Evolutionary conservation across 768 basidiomycete species (phyloP).

Genomic region (Mycena leptocephala): DNA sequence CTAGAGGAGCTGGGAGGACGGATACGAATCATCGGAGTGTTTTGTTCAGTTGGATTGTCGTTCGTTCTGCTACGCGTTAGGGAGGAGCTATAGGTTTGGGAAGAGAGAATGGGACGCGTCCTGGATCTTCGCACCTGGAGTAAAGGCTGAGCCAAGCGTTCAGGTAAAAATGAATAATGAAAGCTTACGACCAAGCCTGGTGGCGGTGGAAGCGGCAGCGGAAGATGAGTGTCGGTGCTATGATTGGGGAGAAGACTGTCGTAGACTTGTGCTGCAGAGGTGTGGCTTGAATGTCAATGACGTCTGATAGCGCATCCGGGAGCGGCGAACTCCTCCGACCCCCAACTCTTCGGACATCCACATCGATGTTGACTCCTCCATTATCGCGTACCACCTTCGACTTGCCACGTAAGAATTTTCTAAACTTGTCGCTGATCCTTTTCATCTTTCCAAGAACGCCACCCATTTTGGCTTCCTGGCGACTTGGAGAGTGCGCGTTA

Average conservation of each 20-base stretch:
- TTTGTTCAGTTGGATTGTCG: slow-evolving; percentile 8
- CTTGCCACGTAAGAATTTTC: slow-evolving; percentile 42
- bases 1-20: slow-evolving; percentile 38
- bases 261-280: slow-evolving; percentile 30
- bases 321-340: background rate
- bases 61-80: slow-evolving; percentile 17
- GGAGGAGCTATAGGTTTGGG: slow-evolving; percentile 36
- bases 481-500: slow-evolving; percentile 6
- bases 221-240: slow-evolving; percentile 20
- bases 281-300: slow-evolving; percentile 32
- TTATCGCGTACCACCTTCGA: background rate
- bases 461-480: slow-evolving; percentile 10
- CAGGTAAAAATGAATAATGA: background rate
- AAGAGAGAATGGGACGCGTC: slow-evolving; percentile 36
- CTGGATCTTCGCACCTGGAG: slow-evolving; percentile 29
- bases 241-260: slow-evolving; percentile 24
- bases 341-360: slow-evolving; percentile 24
- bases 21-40: slow-evolving; percentile 34
- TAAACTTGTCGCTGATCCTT: slow-evolving; percentile 47
- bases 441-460: slow-evolving; percentile 43
- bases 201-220: slow-evolving; percentile 38
- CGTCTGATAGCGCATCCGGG: slow-evolving; percentile 18
- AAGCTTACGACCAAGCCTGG: slow-evolving; percentile 46
- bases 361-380: slow-evolving; percentile 28
- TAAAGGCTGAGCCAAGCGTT: background rate